phyloP scores from a whole-genome alignment of 306 rosid genomes.

The Mimosa bimucronata region DNA sequence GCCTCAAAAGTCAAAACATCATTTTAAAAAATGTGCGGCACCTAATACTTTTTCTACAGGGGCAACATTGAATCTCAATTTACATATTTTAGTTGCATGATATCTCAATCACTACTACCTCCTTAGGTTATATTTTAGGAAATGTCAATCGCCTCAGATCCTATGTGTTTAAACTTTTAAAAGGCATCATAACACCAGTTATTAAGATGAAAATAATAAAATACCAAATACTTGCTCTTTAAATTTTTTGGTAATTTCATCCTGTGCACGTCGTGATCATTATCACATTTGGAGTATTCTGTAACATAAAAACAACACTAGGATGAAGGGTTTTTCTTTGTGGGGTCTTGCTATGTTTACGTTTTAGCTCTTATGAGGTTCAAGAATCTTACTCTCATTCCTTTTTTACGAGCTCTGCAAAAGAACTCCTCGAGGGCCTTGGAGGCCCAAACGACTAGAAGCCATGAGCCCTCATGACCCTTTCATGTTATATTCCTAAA shows the following conservation, averaged over 20 bases:
- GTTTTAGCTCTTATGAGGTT: constrained; percentile 45
- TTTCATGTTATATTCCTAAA: too few relatives aligned
- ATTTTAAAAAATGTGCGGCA: background rate
- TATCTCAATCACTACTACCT: background rate
- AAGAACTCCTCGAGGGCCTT: constrained; percentile 36
- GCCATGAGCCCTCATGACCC: background rate
- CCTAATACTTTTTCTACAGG: background rate
- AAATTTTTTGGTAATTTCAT: background rate
- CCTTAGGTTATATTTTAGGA: background rate
- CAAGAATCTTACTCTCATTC: background rate
- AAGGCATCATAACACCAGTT: background rate
- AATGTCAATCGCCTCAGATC: background rate
- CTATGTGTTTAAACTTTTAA: background rate
- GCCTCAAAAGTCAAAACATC: background rate
- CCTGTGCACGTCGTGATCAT: too few relatives aligned
- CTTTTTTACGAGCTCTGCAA: constrained; percentile 50
- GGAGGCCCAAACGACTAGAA: background rate
- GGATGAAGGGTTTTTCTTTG: background rate
- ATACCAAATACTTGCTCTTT: background rate
- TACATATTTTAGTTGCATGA: background rate
- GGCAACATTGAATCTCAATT: background rate
- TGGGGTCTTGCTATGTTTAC: constrained; percentile 60
- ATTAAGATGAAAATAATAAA: background rate
- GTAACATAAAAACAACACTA: background rate
- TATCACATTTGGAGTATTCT: background rate